Base-by-base conservation (phyloP, 495 filamentous ascomycete genomes). In the Immersiella caudata region DNA sequence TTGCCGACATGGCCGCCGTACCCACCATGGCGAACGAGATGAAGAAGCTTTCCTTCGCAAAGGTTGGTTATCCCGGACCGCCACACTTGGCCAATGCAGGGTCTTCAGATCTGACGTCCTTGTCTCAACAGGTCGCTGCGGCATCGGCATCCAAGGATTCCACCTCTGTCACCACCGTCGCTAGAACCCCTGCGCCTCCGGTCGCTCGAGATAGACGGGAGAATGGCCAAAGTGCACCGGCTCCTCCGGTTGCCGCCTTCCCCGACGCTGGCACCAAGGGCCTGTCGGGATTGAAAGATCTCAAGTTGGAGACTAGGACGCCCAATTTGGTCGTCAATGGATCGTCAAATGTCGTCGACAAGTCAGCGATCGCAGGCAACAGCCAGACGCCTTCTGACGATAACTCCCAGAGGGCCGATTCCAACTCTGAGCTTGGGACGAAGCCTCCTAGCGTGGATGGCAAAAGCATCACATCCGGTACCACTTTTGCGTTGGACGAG, bases 401-500 rank as follows among this genome's bases (percentile, higher is more conserved):
- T 58, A 75, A 82, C 67, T 83, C 84, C 46, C 80, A 82, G 67
- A 78, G 81, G 60, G 79, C 83, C 79, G 79, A 96, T 85, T 79
- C 92, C 83, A 80, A 82, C 84, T 79, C 93, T 75, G 71, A 93
- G 77, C 71, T 94, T 81, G 74, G 94, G 7, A 93, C 89, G 4
- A 97, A 96, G 76, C 90, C 91, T 46, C 89, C 92, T 54, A 97
- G 93, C 72, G 82, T 96, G 20, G 93, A 96, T 74, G 92, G 91
- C 27, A 97, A 96, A 78, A 97, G 93, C 76, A 90, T 94, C 71
- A 90, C 91, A 14, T 97, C 94, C 21, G 92, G 90, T 20, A 94
- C 91, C 1, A 96, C 93, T 2, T 96, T 95, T 78, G 93, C 91
- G 18, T 81, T 97, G 76, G 94, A 97, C 74, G 94, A 97, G 77